Conservation (phyloP, 768 basidiomycete genomes). For the Tulasnella sp. region DNA sequence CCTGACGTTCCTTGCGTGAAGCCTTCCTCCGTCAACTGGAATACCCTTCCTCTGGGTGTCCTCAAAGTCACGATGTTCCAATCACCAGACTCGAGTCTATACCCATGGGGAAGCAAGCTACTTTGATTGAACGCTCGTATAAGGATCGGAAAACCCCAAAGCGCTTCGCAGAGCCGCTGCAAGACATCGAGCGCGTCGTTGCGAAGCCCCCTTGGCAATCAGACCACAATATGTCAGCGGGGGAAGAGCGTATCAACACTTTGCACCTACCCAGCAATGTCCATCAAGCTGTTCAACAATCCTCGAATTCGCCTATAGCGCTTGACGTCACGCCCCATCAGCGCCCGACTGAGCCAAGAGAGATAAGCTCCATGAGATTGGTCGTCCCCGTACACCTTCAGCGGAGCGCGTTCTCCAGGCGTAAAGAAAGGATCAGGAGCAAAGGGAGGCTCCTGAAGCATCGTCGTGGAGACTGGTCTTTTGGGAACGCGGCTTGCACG, state of each 20-base stretch:
- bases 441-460: neutral
- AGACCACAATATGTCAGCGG: neutral
- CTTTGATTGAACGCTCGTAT: neutral
- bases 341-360: neutral
- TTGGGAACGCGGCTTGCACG: neutral
- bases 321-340: neutral
- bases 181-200: neutral
- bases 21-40: neutral
- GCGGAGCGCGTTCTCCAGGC: neutral
- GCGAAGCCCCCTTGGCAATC: neutral
- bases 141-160: neutral
- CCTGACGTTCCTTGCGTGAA: conserved; percentile 3
- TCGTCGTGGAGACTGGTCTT: neutral
- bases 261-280: neutral
- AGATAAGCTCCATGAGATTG: neutral
- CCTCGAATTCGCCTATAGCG: neutral
- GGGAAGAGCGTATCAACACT: neutral
- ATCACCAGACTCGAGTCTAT: neutral
- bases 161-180: neutral
- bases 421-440: neutral
- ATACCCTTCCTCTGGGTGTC: neutral
- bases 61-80: neutral
- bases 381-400: neutral
- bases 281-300: neutral
- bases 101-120: neutral